Percentiles rank a stretch among this genome's conserved stretches.
Conservation (phyloP, 805 yeast genomes). For the Starmerella kuoi region DNA sequence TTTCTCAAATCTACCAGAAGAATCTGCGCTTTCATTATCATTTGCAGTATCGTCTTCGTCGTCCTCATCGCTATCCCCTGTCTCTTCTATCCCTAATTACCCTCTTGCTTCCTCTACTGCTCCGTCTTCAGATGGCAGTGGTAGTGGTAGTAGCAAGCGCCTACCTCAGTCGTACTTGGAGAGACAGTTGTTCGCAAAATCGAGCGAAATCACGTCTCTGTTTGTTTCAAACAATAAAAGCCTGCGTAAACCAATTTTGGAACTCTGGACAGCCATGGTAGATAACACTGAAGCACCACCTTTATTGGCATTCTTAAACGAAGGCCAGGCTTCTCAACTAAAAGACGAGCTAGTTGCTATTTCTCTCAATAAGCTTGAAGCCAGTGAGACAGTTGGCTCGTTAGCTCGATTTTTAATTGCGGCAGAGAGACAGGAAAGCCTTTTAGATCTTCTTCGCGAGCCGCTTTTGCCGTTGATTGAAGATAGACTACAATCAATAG, state of each 20-base stretch:
- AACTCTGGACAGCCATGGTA: slow-evolving; percentile 23
- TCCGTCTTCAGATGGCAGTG: slow-evolving; percentile 37
- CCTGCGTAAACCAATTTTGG: slow-evolving; percentile 43
- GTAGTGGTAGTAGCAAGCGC: no score
- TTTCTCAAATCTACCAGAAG: neutral
- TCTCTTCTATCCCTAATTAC: neutral
- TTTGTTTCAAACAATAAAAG: slow-evolving; percentile 38
- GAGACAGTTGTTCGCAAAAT: slow-evolving; percentile 39
- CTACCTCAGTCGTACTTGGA: slow-evolving; percentile 51
- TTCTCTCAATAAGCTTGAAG: slow-evolving; percentile 37
- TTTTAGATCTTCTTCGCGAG: slow-evolving; percentile 27
- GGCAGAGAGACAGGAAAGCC: slow-evolving; percentile 30
- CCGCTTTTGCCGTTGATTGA: slow-evolving; percentile 11
- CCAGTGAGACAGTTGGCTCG: slow-evolving; percentile 8
- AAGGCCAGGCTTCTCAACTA: slow-evolving; percentile 46
- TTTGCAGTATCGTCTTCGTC: neutral
- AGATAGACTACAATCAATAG: slow-evolving; percentile 5
- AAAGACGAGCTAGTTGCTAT: slow-evolving; percentile 50
- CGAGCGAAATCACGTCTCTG: slow-evolving; percentile 46
- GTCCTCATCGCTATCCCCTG: neutral
- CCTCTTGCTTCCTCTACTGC: neutral
- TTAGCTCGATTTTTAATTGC: slow-evolving; percentile 15
- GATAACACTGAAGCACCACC: slow-evolving; percentile 50
- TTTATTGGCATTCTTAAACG: slow-evolving; percentile 66
- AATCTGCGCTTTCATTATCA: neutral